These are phyloP conservation scores for Saturnispora zaruensis DNA, from an alignment of 805 yeast genomes.

Conservation along the genomic window DNA sequence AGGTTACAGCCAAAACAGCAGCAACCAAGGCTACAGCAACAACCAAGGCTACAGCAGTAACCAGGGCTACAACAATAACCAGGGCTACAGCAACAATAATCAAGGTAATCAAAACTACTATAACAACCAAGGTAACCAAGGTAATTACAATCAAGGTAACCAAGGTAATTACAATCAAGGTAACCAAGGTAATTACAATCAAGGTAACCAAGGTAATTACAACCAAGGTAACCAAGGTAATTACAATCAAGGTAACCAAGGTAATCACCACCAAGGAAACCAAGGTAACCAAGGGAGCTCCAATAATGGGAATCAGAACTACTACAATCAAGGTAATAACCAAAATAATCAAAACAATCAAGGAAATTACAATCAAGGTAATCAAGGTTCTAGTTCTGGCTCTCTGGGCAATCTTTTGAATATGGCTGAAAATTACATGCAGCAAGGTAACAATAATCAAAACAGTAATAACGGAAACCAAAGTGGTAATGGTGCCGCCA, in stretches of 20 bases:
- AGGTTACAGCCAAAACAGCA: constrained; percentile 3
- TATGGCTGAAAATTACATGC: constrained; percentile 8
- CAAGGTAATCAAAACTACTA: neutral
- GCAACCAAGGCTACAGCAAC: no score
- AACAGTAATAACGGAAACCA: neutral
- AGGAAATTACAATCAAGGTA: constrained; percentile 1
- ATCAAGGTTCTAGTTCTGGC: constrained; percentile 1
- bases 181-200: neutral
- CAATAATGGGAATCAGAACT: constrained; percentile 1
- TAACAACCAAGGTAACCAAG: neutral
- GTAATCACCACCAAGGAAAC: neutral
- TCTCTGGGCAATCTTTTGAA: constrained; percentile 1
- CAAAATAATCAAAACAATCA: neutral
- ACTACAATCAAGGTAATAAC: constrained; percentile 2
- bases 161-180: neutral
- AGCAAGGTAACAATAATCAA: neutral
- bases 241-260: neutral
- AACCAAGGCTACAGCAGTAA: no score
- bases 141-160: neutral
- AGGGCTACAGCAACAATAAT: neutral
- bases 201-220: constrained; percentile 1
- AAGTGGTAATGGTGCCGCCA: constrained; percentile 4
- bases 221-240: neutral
- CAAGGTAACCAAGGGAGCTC: neutral
- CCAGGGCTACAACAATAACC: neutral